phyloP scores from a whole-genome alignment of 495 filamentous ascomycete genomes.

The Halenospora varia region DNA sequence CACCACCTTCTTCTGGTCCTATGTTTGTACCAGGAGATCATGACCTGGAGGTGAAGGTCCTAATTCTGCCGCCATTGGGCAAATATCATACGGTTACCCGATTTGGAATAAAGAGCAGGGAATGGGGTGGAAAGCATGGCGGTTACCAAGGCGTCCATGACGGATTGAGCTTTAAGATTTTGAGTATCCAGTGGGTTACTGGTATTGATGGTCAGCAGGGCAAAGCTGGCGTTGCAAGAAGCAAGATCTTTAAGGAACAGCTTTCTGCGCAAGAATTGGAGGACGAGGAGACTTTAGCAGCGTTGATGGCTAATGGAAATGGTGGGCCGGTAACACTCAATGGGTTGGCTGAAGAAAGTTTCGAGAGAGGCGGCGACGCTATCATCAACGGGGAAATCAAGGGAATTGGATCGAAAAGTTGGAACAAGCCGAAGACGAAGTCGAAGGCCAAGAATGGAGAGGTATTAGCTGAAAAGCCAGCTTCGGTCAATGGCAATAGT shows the following conservation, averaged over 20 bases:
- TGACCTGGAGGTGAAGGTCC: constrained; percentile 79
- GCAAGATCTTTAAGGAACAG: constrained; percentile 13
- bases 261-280: constrained; percentile 15
- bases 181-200: constrained; percentile 75
- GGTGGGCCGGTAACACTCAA: not conserved
- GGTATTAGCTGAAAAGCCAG: not conserved
- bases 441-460: not conserved
- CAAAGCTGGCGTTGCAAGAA: constrained; percentile 11
- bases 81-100: constrained; percentile 69
- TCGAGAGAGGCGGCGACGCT: constrained; percentile 13
- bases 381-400: constrained; percentile 10
- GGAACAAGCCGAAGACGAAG: constrained; percentile 14
- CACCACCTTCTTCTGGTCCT: constrained; percentile 25
- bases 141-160: constrained; percentile 72
- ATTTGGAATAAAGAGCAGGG: constrained; percentile 75
- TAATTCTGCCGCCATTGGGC: constrained; percentile 76
- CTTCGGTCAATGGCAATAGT: not conserved
- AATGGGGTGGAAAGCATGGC: constrained; percentile 71
- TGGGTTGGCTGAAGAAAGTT: constrained; percentile 14
- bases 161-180: constrained; percentile 84
- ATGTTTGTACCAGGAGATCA: constrained; percentile 46
- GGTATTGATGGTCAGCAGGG: constrained; percentile 46
- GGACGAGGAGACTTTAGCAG: constrained; percentile 10
- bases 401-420: constrained; percentile 16
- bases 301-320: constrained; percentile 9